Conservation (phyloP, 2,329 filamentous ascomycete species). For the Mycosphaerelloides madeirae region DNA sequence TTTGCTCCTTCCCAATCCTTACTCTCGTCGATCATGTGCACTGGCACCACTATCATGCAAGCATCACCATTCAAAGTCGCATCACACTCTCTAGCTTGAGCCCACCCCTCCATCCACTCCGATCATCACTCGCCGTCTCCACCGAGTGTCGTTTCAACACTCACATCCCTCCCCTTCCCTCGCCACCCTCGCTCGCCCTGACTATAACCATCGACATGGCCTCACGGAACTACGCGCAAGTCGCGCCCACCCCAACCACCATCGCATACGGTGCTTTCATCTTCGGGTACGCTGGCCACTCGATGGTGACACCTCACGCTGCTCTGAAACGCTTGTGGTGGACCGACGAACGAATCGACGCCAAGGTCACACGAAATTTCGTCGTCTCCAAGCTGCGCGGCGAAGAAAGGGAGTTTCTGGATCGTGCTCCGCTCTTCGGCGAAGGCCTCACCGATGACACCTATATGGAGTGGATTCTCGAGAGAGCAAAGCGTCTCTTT, state of each 20-base stretch:
- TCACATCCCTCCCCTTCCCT: not conserved
- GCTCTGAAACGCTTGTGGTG: conserved; percentile 60
- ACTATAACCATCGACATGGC: conserved; percentile 25
- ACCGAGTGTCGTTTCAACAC: not conserved
- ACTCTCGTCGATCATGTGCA: not conserved
- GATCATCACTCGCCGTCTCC: not conserved
- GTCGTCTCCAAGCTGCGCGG: conserved; percentile 61
- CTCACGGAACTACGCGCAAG: conserved; percentile 32
- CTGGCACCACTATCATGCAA: not conserved
- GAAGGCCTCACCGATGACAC: conserved; percentile 66
- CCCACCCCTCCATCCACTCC: not conserved
- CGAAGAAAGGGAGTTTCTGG: conserved; percentile 58
- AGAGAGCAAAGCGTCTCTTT: conserved; percentile 65
- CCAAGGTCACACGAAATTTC: conserved; percentile 64
- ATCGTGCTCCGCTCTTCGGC: conserved; percentile 61
- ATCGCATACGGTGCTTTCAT: conserved; percentile 48
- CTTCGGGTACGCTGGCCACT: conserved; percentile 48
- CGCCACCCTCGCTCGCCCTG: not conserved
- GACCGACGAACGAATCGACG: conserved; percentile 64
- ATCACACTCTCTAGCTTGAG: not conserved
- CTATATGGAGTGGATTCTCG: conserved; percentile 73
- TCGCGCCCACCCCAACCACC: conserved; percentile 33
- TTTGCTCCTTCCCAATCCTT: not conserved
- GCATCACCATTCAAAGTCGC: not conserved
- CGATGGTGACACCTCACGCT: conserved; percentile 46